These are phyloP conservation scores for Grosmannia huntii DNA, from an alignment of 2,329 filamentous ascomycete species.

Conservation along the genomic window DNA sequence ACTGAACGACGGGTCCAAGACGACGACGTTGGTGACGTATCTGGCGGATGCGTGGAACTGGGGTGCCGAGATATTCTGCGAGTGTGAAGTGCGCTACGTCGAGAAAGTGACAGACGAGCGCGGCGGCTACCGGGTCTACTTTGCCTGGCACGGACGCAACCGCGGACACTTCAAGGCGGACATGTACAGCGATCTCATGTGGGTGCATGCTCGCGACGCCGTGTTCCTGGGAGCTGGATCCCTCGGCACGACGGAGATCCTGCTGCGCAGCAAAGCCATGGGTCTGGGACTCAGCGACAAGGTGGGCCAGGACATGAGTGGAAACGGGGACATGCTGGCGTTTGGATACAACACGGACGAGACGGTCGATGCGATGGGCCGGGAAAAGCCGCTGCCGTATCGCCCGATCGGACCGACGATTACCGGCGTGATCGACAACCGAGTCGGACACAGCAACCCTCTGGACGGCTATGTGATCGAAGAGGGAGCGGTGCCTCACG, in stretches of 20 bases:
- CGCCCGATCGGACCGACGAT: slow-evolving; percentile 49
- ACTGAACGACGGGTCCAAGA: slow-evolving; percentile 56
- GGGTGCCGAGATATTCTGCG: slow-evolving; percentile 59
- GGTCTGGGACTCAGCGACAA: slow-evolving; percentile 44
- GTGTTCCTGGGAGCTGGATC: slow-evolving; percentile 55
- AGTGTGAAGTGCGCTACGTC: slow-evolving; percentile 52
- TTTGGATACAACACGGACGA: slow-evolving; percentile 52
- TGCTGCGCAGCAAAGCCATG: slow-evolving; percentile 45
- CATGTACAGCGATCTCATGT: slow-evolving; percentile 48
- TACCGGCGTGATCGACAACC: slow-evolving; percentile 48
- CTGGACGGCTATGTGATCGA: slow-evolving; percentile 52
- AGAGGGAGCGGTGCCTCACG: slow-evolving; percentile 47
- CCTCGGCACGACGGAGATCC: slow-evolving; percentile 53
- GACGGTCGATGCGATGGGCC: slow-evolving; percentile 43
- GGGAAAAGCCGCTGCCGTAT: slow-evolving; percentile 32
- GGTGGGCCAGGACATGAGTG: slow-evolving; percentile 48
- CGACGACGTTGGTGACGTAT: slow-evolving; percentile 52
- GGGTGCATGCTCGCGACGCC: slow-evolving; percentile 51
- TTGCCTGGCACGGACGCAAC: slow-evolving; percentile 49
- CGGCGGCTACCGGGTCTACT: slow-evolving; percentile 50
- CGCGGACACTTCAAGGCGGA: slow-evolving; percentile 41
- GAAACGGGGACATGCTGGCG: slow-evolving; percentile 53
- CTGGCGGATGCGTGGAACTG: slow-evolving; percentile 59
- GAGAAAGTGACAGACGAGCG: slow-evolving; percentile 32
- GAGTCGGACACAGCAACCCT: slow-evolving; percentile 36